Evolutionary conservation across 1,284 basidiomycete genomes (phyloP).

Genomic region (Cutaneotrichosporon mucoides): DNA sequence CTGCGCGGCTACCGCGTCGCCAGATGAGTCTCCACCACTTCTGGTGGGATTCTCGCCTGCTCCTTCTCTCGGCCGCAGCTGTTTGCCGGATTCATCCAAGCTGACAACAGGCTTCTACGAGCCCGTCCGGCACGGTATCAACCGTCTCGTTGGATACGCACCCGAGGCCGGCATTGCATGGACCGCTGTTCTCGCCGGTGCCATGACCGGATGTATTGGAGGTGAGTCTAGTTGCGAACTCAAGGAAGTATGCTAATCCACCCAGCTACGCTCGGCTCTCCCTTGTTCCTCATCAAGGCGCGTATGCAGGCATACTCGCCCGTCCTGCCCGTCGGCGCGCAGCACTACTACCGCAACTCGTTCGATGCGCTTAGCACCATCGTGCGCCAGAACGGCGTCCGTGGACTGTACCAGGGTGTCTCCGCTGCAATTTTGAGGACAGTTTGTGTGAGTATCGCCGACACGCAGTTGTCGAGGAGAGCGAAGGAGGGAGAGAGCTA

Average conservation of each 20-base stretch:
- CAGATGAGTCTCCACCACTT: no score
- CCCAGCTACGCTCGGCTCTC: constrained; percentile 81
- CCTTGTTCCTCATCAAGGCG: constrained; percentile 93
- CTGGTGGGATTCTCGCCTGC: no score
- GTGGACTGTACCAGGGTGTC: constrained; percentile 82
- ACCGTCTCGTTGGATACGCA: constrained; percentile 63
- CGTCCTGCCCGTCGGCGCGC: constrained; percentile 85
- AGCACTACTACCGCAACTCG: constrained; percentile 83
- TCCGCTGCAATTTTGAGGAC: constrained; percentile 91
- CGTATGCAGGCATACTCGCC: constrained; percentile 97
- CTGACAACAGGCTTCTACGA: constrained; percentile 78
- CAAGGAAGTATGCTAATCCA: no score
- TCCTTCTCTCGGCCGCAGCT: no score
- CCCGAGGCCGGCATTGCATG: constrained; percentile 63
- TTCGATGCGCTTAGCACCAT: constrained; percentile 78
- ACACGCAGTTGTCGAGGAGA: no score
- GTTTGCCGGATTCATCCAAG: not conserved
- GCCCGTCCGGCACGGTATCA: constrained; percentile 72
- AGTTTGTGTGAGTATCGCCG: constrained; percentile 64
- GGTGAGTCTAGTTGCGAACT: constrained; percentile 53
- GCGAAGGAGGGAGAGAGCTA: not conserved
- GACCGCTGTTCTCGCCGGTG: constrained; percentile 79
- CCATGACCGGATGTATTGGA: constrained; percentile 82
- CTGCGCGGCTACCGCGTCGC: no score
- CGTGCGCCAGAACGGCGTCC: constrained; percentile 67